These are phyloP conservation scores for Durio zibethinus DNA, from an alignment of 345 rosid species.

Conservation along the genomic window DNA sequence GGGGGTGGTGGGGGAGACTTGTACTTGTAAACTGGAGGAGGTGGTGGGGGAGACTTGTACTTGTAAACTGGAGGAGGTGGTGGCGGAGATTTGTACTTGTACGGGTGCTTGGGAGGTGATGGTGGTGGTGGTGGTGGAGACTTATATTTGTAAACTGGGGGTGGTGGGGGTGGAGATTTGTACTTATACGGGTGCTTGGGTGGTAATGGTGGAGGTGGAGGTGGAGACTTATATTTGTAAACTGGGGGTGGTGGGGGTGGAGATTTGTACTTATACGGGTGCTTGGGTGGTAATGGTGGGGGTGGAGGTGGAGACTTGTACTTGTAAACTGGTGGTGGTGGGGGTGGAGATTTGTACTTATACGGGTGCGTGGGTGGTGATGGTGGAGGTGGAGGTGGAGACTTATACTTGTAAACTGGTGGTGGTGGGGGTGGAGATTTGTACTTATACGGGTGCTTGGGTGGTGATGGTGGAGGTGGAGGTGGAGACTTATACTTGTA, in stretches of 20 bases:
- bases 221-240: neutral
- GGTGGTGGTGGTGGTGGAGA: constrained; percentile 6
- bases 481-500: constrained; percentile 17
- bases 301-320: constrained; percentile 34
- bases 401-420: constrained; percentile 7
- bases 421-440: constrained; percentile 28
- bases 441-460: constrained; percentile 13
- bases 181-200: neutral
- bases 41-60: constrained; percentile 21
- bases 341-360: constrained; percentile 32
- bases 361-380: constrained; percentile 10
- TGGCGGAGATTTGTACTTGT: constrained; percentile 23
- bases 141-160: constrained; percentile 12
- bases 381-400: constrained; percentile 22
- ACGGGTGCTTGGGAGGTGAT: constrained; percentile 16
- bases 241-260: constrained; percentile 18
- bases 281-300: constrained; percentile 17
- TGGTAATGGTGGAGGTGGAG: constrained; percentile 9
- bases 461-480: constrained; percentile 13
- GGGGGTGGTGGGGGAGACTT: constrained; percentile 33
- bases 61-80: constrained; percentile 23
- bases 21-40: neutral
- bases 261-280: constrained; percentile 3
- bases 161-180: constrained; percentile 18
- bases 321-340: constrained; percentile 8